Conservation (phyloP, 306 rosid species). For the Cucumis sativus region DNA sequence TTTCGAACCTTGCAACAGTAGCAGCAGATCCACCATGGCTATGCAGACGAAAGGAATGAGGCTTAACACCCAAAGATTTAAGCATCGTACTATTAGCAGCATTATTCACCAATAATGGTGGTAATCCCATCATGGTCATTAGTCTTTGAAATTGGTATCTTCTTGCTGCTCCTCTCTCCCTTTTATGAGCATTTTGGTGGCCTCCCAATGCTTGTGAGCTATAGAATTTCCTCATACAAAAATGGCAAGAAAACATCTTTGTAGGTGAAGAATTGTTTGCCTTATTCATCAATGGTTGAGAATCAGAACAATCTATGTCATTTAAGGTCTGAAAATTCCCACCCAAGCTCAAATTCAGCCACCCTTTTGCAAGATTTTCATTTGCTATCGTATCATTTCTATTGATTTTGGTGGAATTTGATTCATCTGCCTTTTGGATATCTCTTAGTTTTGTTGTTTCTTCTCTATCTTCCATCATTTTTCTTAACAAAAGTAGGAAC, state of each 20-base stretch:
- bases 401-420: not conserved
- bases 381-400: not conserved
- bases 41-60: conserved; percentile 51
- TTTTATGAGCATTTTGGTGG: conserved; percentile 91
- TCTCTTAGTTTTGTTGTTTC: not conserved
- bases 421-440: not conserved
- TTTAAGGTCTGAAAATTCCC: not conserved
- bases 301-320: conserved; percentile 9
- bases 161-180: conserved; percentile 78
- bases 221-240: conserved; percentile 79
- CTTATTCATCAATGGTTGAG: conserved; percentile 13
- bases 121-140: conserved; percentile 50
- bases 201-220: conserved; percentile 96
- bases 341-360: conserved; percentile 5
- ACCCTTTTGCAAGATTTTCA: not conserved
- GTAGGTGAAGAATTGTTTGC: not conserved
- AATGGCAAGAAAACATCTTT: conserved; percentile 74
- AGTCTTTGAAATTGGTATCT: conserved; percentile 66
- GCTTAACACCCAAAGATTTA: conserved; percentile 49
- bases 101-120: conserved; percentile 13
- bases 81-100: conserved; percentile 10
- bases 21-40: not conserved
- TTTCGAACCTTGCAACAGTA: not conserved
- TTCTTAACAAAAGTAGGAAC: too few species aligned
- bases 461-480: not conserved